Percentiles rank a stretch among this genome's conserved stretches.
Conservation (phyloP, 2,329 filamentous ascomycete species). For the Balansia obtecta region DNA sequence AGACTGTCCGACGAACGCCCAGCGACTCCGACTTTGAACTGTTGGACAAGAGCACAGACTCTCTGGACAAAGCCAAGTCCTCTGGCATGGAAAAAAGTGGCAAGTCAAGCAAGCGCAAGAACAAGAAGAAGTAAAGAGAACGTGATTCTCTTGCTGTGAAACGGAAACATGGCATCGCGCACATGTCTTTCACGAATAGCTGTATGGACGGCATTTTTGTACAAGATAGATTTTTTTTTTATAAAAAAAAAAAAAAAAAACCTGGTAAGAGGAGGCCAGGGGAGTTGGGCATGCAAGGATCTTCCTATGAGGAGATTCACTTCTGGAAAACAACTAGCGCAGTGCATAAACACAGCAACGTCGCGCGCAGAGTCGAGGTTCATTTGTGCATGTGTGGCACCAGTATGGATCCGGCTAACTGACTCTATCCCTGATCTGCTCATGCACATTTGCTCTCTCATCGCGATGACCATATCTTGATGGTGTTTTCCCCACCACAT, state of each 20-base stretch:
- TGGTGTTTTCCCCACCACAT: slow-evolving; percentile 10
- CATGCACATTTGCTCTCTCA: slow-evolving; percentile 7
- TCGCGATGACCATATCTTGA: slow-evolving; percentile 14
- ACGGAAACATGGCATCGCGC: neutral
- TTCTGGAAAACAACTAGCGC: neutral
- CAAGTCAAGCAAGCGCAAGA: slow-evolving; percentile 8
- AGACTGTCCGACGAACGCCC: slow-evolving; percentile 37
- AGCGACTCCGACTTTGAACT: slow-evolving; percentile 52
- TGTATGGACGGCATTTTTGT: neutral
- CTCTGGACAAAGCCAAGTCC: slow-evolving; percentile 37
- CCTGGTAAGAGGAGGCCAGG: neutral
- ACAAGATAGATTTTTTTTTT: neutral
- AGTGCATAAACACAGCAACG: neutral
- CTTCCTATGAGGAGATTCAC: neutral
- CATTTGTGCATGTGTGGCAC: neutral
- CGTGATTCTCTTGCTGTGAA: neutral
- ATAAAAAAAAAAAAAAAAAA: neutral
- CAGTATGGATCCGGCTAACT: neutral
- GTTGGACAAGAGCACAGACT: slow-evolving; percentile 47
- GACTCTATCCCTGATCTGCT: neutral
- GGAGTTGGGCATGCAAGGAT: neutral
- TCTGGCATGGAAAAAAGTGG: slow-evolving; percentile 31
- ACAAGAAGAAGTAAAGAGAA: slow-evolving; percentile 6
- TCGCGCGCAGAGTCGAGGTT: neutral
- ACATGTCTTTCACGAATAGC: neutral